A percentile compares a stretch with the other conserved stretches of the same genome.
phyloP scores from a whole-genome alignment of 2,329 filamentous ascomycete genomes.

The Neonectria sp. region DNA sequence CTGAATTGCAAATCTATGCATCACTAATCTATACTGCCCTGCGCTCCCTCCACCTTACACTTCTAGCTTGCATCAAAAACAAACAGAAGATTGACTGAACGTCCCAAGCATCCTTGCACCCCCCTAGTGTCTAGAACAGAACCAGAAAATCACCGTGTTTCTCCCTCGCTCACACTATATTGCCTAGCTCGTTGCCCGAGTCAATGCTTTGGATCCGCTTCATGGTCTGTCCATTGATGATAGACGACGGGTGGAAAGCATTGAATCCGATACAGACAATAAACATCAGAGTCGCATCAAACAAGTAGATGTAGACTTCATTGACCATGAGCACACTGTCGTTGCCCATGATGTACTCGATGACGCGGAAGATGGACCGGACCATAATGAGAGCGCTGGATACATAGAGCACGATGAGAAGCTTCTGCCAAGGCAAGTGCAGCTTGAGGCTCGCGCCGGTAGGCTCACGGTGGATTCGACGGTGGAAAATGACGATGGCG shows the following conservation, averaged over 20 bases:
- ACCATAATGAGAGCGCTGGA: slow-evolving; percentile 53
- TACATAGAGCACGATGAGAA: slow-evolving; percentile 36
- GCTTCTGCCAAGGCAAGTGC: slow-evolving; percentile 47
- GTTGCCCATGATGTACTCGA: slow-evolving; percentile 56
- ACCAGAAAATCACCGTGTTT: too few relatives aligned
- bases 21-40: too few relatives aligned
- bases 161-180: too few relatives aligned
- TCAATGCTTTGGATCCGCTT: too few relatives aligned
- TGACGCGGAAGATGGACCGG: slow-evolving; percentile 55
- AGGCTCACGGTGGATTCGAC: slow-evolving; percentile 27
- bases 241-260: slow-evolving; percentile 21
- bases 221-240: too few relatives aligned
- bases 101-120: too few relatives aligned
- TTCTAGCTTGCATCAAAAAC: too few relatives aligned
- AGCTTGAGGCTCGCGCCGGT: slow-evolving; percentile 10
- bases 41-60: too few relatives aligned
- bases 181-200: too few relatives aligned
- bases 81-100: too few relatives aligned
- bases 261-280: slow-evolving; percentile 34
- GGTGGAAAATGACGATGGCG: slow-evolving; percentile 60
- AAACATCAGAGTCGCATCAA: slow-evolving; percentile 54
- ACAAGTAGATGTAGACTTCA: slow-evolving; percentile 51
- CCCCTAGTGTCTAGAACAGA: too few relatives aligned
- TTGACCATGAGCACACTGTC: slow-evolving; percentile 48
- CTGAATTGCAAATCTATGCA: too few relatives aligned